These are phyloP conservation scores for Cladosporium sp. DNA, from an alignment of 2,329 filamentous ascomycete species.

Conservation along the genomic window DNA sequence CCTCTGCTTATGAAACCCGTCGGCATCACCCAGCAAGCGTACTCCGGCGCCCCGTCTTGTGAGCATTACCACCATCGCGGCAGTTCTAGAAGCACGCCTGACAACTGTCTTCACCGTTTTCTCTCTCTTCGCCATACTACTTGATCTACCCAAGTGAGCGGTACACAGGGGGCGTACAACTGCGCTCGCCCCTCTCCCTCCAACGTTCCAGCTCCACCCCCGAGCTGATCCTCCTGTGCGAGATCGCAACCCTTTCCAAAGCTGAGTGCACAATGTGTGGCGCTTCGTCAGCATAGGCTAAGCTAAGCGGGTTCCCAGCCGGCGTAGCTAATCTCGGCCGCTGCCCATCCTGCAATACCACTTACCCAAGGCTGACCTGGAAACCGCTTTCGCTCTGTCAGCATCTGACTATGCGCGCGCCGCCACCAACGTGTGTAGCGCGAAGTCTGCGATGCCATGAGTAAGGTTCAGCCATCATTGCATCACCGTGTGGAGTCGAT, in stretches of 20 bases:
- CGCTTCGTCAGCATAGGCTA: conserved; percentile 10
- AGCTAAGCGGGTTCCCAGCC: not conserved
- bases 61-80: not conserved
- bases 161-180: not conserved
- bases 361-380: conserved; percentile 2
- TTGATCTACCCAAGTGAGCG: not conserved
- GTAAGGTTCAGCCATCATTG: conserved; percentile 8
- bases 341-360: conserved; percentile 3
- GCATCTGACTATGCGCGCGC: conserved; percentile 14
- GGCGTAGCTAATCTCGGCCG: conserved; percentile 4
- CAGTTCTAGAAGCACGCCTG: not conserved
- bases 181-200: not conserved
- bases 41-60: not conserved
- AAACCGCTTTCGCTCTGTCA: conserved; percentile 5
- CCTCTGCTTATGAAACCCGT: not conserved
- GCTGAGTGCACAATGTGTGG: not conserved
- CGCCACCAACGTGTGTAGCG: conserved; percentile 4
- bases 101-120: not conserved
- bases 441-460: not conserved
- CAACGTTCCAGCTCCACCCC: conserved; percentile 11
- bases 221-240: not conserved
- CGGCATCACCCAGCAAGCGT: not conserved
- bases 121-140: not conserved
- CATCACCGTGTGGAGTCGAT: not conserved
- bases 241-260: conserved; percentile 1